A percentile compares a stretch with the other conserved stretches of the same genome.
These are phyloP conservation scores for Eimeria sp. DNA, from an alignment of 169 alveolate genomes.

Conservation along the genomic window DNA sequence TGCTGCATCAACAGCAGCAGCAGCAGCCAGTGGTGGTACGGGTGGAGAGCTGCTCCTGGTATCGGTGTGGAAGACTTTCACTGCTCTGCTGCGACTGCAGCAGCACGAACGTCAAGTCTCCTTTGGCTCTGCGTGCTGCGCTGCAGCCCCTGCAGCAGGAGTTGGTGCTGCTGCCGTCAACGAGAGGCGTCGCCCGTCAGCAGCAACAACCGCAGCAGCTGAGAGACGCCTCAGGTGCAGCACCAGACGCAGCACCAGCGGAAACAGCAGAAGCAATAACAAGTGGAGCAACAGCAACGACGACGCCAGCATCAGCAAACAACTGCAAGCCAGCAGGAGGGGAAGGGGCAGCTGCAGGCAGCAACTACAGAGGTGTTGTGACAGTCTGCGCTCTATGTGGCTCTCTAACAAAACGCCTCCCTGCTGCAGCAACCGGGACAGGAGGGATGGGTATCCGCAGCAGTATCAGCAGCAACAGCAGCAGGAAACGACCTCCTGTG, in stretches of 20 bases:
- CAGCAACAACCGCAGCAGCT: conserved; percentile 27
- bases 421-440: conserved; percentile 16
- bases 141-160: conserved; percentile 68
- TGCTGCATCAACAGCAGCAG: conserved; percentile 61
- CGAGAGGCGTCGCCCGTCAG: background rate
- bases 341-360: background rate
- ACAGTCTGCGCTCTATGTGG: conserved; percentile 53
- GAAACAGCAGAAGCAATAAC: conserved; percentile 21
- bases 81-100: conserved; percentile 40
- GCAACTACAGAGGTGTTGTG: conserved; percentile 40
- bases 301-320: background rate
- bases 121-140: conserved; percentile 49
- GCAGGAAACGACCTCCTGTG: conserved; percentile 2
- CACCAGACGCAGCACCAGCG: conserved; percentile 7
- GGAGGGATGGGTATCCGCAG: background rate
- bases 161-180: background rate
- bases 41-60: conserved; percentile 18
- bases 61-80: conserved; percentile 19
- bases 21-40: conserved; percentile 38
- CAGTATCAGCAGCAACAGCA: conserved; percentile 32
- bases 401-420: conserved; percentile 42
- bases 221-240: conserved; percentile 27
- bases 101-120: conserved; percentile 23
- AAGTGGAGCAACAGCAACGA: background rate
- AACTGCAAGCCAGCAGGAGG: background rate